phyloP scores from a whole-genome alignment of 139 green algal genomes.

The Coccomyxa sp. region DNA sequence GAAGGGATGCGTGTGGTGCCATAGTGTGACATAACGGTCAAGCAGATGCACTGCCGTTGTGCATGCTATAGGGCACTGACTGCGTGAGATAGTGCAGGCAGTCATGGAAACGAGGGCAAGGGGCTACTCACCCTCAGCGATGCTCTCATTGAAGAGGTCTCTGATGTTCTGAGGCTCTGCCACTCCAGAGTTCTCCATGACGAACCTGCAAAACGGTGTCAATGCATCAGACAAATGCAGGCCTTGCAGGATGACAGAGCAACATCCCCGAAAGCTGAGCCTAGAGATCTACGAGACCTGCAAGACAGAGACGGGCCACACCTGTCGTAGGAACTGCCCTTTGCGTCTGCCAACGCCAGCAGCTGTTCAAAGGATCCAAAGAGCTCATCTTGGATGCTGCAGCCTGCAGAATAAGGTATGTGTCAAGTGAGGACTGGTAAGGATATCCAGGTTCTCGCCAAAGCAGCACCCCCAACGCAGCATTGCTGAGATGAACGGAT shows the following conservation, averaged over 20 bases:
- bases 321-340: constrained; percentile 69
- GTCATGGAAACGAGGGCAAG: too few species aligned
- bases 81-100: too few species aligned
- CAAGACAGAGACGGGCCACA: too few species aligned
- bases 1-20: too few species aligned
- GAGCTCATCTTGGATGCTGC: constrained; percentile 85
- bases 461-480: not conserved
- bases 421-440: not conserved
- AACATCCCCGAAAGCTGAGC: too few species aligned
- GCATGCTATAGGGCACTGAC: too few species aligned
- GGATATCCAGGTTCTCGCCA: not conserved
- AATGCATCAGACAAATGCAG: too few species aligned
- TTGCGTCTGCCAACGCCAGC: constrained; percentile 62
- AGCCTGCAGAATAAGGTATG: constrained; percentile 43
- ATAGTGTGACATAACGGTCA: too few species aligned
- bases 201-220: constrained; percentile 60
- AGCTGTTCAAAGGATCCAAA: constrained; percentile 86
- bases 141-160: constrained; percentile 83
- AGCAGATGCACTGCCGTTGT: too few species aligned
- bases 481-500: not conserved
- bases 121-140: too few species aligned
- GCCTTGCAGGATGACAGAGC: too few species aligned
- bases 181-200: constrained; percentile 91
- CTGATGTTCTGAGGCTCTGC: constrained; percentile 89
- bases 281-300: too few species aligned